phyloP scores from a whole-genome alignment of 148 eudicot genomes.

The Silene latifolia region DNA sequence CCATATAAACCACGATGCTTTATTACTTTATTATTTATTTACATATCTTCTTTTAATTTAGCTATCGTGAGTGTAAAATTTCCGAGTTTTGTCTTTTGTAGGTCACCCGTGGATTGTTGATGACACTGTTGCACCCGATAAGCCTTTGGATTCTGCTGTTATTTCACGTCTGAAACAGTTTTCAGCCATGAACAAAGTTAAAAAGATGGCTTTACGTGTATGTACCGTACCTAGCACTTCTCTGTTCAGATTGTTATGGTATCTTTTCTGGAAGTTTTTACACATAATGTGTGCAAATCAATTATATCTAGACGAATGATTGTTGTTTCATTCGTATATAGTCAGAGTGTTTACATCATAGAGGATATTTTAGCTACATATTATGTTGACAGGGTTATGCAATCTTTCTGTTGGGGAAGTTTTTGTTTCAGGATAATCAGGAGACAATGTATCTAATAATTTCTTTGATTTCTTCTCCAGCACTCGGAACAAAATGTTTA shows the following conservation, averaged over 20 bases:
- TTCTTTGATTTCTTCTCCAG: no score
- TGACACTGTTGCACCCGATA: slow-evolving; percentile 71
- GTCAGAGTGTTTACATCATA: no score
- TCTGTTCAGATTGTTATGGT: neutral
- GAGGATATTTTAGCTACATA: no score
- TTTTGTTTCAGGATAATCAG: no score
- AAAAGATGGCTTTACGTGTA: slow-evolving; percentile 81
- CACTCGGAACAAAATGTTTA: no score
- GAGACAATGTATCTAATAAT: no score
- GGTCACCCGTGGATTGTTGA: slow-evolving; percentile 86
- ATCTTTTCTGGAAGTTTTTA: neutral
- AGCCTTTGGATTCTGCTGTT: slow-evolving; percentile 71
- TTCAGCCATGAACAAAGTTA: slow-evolving; percentile 79
- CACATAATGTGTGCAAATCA: neutral
- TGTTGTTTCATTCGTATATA: no score
- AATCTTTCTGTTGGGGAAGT: no score
- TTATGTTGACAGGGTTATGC: no score
- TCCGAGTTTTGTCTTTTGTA: slow-evolving; percentile 19
- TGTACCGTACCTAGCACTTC: slow-evolving; percentile 26
- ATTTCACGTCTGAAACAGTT: slow-evolving; percentile 70
- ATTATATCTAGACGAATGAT: neutral
- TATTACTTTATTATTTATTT: neutral
- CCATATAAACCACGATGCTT: neutral
- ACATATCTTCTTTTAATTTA: neutral
- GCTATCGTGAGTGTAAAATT: neutral